Evolutionary conservation across 139 green algal genomes (phyloP).

Genomic region (Closterium sp.): DNA sequence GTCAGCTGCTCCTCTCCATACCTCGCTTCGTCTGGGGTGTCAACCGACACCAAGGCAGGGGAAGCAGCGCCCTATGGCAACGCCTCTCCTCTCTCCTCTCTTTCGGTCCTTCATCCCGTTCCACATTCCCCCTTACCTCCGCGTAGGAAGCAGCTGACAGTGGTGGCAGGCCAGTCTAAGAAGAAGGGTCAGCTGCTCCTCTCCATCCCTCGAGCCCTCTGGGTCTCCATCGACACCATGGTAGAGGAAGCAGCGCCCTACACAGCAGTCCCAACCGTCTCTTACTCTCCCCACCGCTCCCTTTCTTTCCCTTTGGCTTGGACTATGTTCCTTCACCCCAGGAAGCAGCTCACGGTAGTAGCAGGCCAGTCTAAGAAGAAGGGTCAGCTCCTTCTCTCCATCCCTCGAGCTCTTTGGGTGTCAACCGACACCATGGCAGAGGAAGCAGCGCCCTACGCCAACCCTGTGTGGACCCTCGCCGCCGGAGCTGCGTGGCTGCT

Average conservation of each 20-base stretch:
- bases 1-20: not conserved
- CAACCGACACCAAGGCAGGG: too few relatives aligned
- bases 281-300: not conserved
- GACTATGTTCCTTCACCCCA: not conserved
- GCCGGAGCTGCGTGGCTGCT: not conserved
- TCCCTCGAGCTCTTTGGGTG: not conserved
- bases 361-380: not conserved
- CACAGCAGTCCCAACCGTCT: too few relatives aligned
- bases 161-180: not conserved
- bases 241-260: too few relatives aligned
- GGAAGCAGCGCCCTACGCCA: not conserved
- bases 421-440: not conserved
- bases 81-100: too few relatives aligned
- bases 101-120: too few relatives aligned
- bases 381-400: not conserved
- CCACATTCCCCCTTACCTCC: too few relatives aligned
- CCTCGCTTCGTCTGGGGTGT: too few relatives aligned
- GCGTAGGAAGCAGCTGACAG: not conserved
- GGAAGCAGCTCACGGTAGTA: not conserved
- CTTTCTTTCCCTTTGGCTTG: not conserved
- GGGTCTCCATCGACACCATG: too few relatives aligned
- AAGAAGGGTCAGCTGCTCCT: not conserved
- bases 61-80: too few relatives aligned
- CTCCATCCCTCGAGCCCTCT: too few relatives aligned
- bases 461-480: not conserved